A percentile compares a stretch with the other conserved stretches of the same genome.
These are phyloP conservation scores for Drechslerella coelobrocha DNA, from an alignment of 2,329 filamentous ascomycete genomes.

Conservation along the genomic window DNA sequence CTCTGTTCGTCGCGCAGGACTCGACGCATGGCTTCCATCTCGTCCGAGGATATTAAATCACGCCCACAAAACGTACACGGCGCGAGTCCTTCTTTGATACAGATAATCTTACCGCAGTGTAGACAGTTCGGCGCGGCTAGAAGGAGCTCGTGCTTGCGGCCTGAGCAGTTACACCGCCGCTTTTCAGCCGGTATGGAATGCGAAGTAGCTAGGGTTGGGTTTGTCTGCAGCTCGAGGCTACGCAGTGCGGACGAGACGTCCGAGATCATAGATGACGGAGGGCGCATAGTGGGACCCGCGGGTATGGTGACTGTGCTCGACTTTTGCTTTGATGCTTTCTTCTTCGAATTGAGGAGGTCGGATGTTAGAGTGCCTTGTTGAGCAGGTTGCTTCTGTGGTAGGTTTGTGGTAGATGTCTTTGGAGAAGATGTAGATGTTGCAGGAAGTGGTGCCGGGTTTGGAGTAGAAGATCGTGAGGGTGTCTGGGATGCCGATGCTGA, in stretches of 20 bases:
- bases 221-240: constrained; percentile 87
- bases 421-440: constrained; percentile 54
- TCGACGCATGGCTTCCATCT: constrained; percentile 84
- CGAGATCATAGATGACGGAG: constrained; percentile 74
- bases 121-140: constrained; percentile 92
- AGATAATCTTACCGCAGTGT: constrained; percentile 92
- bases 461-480: constrained; percentile 32
- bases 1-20: constrained; percentile 85
- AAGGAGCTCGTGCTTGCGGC: constrained; percentile 83
- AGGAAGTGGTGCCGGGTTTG: constrained; percentile 20
- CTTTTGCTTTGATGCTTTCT: constrained; percentile 66
- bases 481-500: constrained; percentile 30
- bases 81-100: constrained; percentile 88
- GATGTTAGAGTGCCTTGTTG: constrained; percentile 76
- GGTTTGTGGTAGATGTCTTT: constrained; percentile 58
- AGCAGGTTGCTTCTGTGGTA: constrained; percentile 64
- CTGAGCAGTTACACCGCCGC: constrained; percentile 85
- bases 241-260: constrained; percentile 83
- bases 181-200: constrained; percentile 57
- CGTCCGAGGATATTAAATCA: constrained; percentile 72
- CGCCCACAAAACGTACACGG: constrained; percentile 89
- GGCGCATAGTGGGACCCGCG: constrained; percentile 81
- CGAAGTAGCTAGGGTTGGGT: constrained; percentile 69
- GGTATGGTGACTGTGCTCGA: constrained; percentile 63
- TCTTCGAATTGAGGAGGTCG: constrained; percentile 70